Evolutionary conservation across 2,329 filamentous ascomycete species (phyloP).

Genomic region (Reticulascus tulasneorum): DNA sequence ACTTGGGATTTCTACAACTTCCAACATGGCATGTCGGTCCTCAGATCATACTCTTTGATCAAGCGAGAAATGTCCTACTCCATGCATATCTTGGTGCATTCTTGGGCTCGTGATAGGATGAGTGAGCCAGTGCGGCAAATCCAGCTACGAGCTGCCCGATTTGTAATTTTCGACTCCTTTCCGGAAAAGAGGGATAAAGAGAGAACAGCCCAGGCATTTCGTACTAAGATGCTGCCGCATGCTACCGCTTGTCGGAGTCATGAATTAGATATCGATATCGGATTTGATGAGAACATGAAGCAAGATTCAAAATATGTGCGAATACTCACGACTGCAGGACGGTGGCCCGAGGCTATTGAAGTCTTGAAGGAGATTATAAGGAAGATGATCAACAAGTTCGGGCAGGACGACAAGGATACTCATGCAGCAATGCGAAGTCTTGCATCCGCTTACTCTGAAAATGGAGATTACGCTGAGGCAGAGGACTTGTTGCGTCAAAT

Average conservation of each 20-base stretch:
- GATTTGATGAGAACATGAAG: background rate
- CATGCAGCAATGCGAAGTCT: too few species aligned
- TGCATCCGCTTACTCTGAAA: too few species aligned
- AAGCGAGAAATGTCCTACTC: constrained; percentile 6
- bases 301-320: constrained; percentile 2
- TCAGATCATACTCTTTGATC: constrained; percentile 17
- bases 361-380: background rate
- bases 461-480: too few species aligned
- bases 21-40: background rate
- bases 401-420: too few species aligned
- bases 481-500: too few species aligned
- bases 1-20: constrained; percentile 3
- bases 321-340: background rate
- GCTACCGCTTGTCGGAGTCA: background rate
- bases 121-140: background rate
- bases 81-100: constrained; percentile 21
- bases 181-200: background rate
- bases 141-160: constrained; percentile 3
- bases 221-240: constrained; percentile 2
- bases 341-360: constrained; percentile 2
- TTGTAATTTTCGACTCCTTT: constrained; percentile 1
- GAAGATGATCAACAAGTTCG: too few species aligned
- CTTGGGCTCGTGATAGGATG: constrained; percentile 18
- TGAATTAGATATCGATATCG: background rate
- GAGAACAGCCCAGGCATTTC: too few species aligned